Evolutionary conservation across 2,329 filamentous ascomycete genomes (phyloP), one percentile per base, ranked within the genome.

Genomic region (Diaporthe sp.): DNA sequence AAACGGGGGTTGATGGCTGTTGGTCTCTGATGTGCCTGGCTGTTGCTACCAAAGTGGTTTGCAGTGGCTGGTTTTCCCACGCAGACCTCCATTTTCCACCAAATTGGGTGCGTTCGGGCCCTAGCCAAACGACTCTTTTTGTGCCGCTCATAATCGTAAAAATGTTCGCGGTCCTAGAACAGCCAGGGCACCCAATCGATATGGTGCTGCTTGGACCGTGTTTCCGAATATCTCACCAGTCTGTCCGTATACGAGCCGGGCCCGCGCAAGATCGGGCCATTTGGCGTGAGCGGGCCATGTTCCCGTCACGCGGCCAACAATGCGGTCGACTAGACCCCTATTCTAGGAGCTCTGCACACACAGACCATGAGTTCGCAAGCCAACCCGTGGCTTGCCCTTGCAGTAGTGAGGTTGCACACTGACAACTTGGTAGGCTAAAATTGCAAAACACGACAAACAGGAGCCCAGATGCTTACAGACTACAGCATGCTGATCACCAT

Each of bases 281-380:
- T 25, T 34, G 34, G 34, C 19, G 25, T 34, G 61, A 49, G 28
- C 42, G 6, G 39, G 42, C 57, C 13, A 31, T 28, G 19, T 31
- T 31, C 28, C 61, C 42, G 28, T 34, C 59, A 46, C 37, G 25
- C 28, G 37, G 61, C 17, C 31, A 49, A 19, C 42, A 15, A 46
- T 19, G 25, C 17, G 28, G 44, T 49, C 28, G 62, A 53, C 65
- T 19, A 68, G 46, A 68, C 62, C 62, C 44, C 31, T 68, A 51
- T 51, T 68, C 49, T 19, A 39, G 22, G 31, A 22, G 62, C 44
- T 19, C 44, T 68, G 62, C 65, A 55, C 34, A 69, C 65, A 55
- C 65, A 69, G 65, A 69, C 65, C 65, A 69, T 69, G 65, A 37
- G 65, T 55, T 69, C 65, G 65, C 65, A 69, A 69, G n/a, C 34